Conservation (phyloP, 2,329 filamentous ascomycete species). For the Zelopaecilomyces penicillatus region DNA sequence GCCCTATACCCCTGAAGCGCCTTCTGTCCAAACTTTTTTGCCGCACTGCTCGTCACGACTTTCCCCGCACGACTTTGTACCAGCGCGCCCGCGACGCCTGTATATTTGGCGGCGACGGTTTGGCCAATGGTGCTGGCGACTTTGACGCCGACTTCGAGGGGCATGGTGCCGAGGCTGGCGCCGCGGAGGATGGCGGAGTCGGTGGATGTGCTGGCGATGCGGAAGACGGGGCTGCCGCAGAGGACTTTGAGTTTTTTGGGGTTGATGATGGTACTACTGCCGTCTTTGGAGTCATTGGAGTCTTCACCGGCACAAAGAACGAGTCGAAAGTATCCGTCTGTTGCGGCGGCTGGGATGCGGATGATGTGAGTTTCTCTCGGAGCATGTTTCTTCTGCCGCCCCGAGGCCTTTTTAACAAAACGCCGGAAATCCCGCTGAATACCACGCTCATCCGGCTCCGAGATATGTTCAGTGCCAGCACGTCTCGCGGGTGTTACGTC, state of each 20-base stretch:
- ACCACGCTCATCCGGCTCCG: slow-evolving; percentile 50
- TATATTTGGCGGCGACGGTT: slow-evolving; percentile 35
- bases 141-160: slow-evolving; percentile 56
- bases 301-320: slow-evolving; percentile 46
- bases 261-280: too few relatives aligned
- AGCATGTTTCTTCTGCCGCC: slow-evolving; percentile 37
- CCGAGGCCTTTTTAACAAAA: slow-evolving; percentile 49
- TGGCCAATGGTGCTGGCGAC: slow-evolving; percentile 43
- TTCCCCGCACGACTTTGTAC: slow-evolving; percentile 34
- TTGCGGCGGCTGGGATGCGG: slow-evolving; percentile 53
- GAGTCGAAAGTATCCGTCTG: slow-evolving; percentile 61
- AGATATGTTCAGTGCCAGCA: slow-evolving; percentile 39
- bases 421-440: slow-evolving; percentile 60
- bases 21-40: slow-evolving; percentile 33
- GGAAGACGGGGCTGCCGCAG: slow-evolving; percentile 59
- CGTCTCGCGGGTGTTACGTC: slow-evolving; percentile 55
- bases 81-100: slow-evolving; percentile 26
- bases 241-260: slow-evolving; percentile 35
- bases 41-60: slow-evolving; percentile 20
- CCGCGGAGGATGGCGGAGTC: slow-evolving; percentile 55
- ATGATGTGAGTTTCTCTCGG: slow-evolving; percentile 56
- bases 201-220: slow-evolving; percentile 57
- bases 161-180: slow-evolving; percentile 55
- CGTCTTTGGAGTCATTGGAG: slow-evolving; percentile 20
- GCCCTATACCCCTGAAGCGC: slow-evolving; percentile 28